Percentiles rank a stretch among this genome's conserved stretches.
Evolutionary conservation across 2,329 filamentous ascomycete species (phyloP).

Genomic region (Parastagonospora nodorum): DNA sequence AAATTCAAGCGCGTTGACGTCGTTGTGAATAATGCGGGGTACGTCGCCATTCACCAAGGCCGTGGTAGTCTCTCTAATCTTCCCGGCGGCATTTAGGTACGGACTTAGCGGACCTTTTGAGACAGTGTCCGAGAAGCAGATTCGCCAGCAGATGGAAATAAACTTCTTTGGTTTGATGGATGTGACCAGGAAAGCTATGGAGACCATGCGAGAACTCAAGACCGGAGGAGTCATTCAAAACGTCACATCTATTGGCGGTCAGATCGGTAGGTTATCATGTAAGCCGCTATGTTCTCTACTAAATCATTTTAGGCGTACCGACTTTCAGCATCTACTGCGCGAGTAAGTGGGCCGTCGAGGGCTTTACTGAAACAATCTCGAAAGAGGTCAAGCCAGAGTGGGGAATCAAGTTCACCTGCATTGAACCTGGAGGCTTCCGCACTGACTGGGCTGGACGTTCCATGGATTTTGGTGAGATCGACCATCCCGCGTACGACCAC

Average conservation of each 20-base stretch:
- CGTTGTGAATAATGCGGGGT: conserved; percentile 65
- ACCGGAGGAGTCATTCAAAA: conserved; percentile 62
- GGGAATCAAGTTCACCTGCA: conserved; percentile 53
- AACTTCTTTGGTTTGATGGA: conserved; percentile 65
- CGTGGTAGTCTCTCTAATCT: not conserved
- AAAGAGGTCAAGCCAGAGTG: conserved; percentile 54
- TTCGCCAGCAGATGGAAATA: conserved; percentile 61
- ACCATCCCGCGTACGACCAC: conserved; percentile 55
- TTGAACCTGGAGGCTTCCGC: conserved; percentile 54
- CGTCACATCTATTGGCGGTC: conserved; percentile 60
- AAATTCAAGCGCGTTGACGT: conserved; percentile 64
- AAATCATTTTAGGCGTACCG: conserved; percentile 33
- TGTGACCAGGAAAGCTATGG: conserved; percentile 55
- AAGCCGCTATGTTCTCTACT: not conserved
- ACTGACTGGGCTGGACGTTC: conserved; percentile 54
- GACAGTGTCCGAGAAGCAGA: conserved; percentile 54
- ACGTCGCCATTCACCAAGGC: not conserved
- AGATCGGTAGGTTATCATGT: conserved; percentile 38
- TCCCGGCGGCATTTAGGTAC: conserved; percentile 39
- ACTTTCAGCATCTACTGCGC: conserved; percentile 49
- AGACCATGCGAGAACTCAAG: conserved; percentile 53
- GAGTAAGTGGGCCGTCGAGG: conserved; percentile 56
- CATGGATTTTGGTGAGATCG: conserved; percentile 54
- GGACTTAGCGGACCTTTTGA: conserved; percentile 61
- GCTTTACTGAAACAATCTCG: conserved; percentile 52